Conservation (phyloP, 352 stramenopile genomes). For the Globisporangium perplexum region DNA sequence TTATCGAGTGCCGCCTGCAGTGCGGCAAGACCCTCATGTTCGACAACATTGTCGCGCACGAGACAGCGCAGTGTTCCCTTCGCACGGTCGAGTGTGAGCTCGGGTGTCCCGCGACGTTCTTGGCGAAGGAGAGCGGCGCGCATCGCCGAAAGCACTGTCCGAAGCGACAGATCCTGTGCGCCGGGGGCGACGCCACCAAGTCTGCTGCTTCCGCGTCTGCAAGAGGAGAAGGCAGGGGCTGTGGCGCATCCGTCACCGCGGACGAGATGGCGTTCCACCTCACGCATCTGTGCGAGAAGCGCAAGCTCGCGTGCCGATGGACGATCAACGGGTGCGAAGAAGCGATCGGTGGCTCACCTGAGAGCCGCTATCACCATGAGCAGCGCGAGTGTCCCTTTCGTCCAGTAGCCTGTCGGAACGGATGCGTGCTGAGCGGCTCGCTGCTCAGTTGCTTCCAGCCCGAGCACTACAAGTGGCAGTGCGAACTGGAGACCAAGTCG, state of each 20-base stretch:
- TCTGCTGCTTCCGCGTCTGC: neutral
- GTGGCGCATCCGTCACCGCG: constrained; percentile 28
- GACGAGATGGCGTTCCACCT: constrained; percentile 67
- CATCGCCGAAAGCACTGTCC: constrained; percentile 39
- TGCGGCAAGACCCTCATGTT: constrained; percentile 37
- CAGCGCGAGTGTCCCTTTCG: constrained; percentile 52
- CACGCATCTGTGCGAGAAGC: constrained; percentile 34
- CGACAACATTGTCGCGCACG: constrained; percentile 42
- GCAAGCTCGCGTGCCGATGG: constrained; percentile 52
- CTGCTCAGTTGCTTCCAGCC: constrained; percentile 42
- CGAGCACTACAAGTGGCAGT: constrained; percentile 71
- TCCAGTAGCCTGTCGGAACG: constrained; percentile 38
- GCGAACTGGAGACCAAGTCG: constrained; percentile 29
- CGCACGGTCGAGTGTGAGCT: constrained; percentile 36
- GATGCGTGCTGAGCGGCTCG: constrained; percentile 30
- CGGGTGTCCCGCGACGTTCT: constrained; percentile 33
- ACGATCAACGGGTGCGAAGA: constrained; percentile 34
- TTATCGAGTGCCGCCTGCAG: constrained; percentile 35
- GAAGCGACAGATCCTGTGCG: constrained; percentile 50
- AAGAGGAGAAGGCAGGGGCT: constrained; percentile 22
- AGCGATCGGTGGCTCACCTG: constrained; percentile 28
- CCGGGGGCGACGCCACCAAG: constrained; percentile 8
- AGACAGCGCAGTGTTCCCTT: constrained; percentile 38
- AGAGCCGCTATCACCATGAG: constrained; percentile 49
- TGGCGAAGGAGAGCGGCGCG: constrained; percentile 27